Evolutionary conservation across 768 basidiomycete genomes (phyloP), one percentile per base, ranked within the genome.

Genomic region (Boletus sp.): DNA sequence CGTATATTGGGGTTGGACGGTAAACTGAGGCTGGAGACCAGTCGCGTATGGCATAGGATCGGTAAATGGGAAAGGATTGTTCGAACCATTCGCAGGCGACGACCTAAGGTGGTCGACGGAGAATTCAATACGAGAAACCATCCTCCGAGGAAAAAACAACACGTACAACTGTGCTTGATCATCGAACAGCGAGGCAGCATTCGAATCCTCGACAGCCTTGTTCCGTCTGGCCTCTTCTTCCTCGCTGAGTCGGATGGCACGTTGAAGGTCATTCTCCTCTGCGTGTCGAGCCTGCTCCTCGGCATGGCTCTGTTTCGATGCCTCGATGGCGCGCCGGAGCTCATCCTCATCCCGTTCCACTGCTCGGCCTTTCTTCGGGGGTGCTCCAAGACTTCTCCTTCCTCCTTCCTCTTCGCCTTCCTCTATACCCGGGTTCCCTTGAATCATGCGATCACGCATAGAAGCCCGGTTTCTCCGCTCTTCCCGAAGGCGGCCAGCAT

Each of bases 401-500:
- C 38, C 30, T n/a, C 32, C 44, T 17, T 23, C 55, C 2, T 67
- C 64, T 1, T 64, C 68, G 2, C 74, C 77, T 5, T 66, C 73
- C 21, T 72, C 72, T 0, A 68, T 70, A 1, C 74, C 72, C 29
- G 71, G 73, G 0, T 77, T 68, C 13, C 85, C 87, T 41, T 83
- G 82, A 51, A 90, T 77, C 93, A 99, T 93, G 25, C 96, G 84
- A 76, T 98, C 93, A 32, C 93, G 84, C 97, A 99, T 98, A 47
- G 81, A 78, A 4, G 95, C 93, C 23, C 94, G 80, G 38, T 83
- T 80, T 15, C 85, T 80, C 32, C 97, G 83, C 70, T 96, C 94
- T 59, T 90, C 84, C 11, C 92, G 82, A 44, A 99, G 80, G 9
- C 97, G 85, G 2, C 77, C 73, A 51, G 96, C 86, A 67, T 99